Base-by-base conservation (phyloP, 2,329 filamentous ascomycete genomes). In the Trichoderma sp. region DNA sequence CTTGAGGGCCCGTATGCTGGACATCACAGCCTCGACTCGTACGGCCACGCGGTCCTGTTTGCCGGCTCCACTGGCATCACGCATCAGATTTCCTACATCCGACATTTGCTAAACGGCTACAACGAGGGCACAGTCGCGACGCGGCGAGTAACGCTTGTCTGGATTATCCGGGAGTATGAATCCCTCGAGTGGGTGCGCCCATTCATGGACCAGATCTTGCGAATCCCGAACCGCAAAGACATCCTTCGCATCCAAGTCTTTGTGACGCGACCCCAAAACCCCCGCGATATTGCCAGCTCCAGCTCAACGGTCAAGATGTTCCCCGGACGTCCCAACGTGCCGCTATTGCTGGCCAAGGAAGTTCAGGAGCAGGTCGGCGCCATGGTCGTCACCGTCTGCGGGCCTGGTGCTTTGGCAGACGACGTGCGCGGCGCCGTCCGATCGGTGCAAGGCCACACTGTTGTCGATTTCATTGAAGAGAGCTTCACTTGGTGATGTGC, bases 51-150 rank as follows among this genome's bases (percentile, higher is more conserved):
- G 58, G 89, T 99, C 74, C 91, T 99, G 71, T 94, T 98, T 79
- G 95, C 95, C 14, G 95, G 94, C 71, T 93, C 95, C 71, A 94
- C 96, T 6, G 96, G 96, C 74, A 98, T 99, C 82, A 97, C 95
- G 1, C 95, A 98, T 81, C 94, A 97, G 80, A 89, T 98, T 34
- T 93, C 94, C 39, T 97, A 97, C 80, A 88, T 98, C 9, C 91
- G 90, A 70, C 91, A 96, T 66, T 85, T 95, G 5, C 87, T 95
- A 72, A 83, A 90, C 69, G 92, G 92, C 4, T 92, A 88, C 80
- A 89, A 89, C 69, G 84, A 89, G 1, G 89, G 90, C 72, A 94
- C 90, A 1, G 90, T 94, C 47, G 94, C 95, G 5, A 94, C 93
- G 4, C 91, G 94, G 66, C 90, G 91, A 53, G 84, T 98, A 61